phyloP scores from a whole-genome alignment of 2,329 filamentous ascomycete genomes.

The Magnaporthales sp. region DNA sequence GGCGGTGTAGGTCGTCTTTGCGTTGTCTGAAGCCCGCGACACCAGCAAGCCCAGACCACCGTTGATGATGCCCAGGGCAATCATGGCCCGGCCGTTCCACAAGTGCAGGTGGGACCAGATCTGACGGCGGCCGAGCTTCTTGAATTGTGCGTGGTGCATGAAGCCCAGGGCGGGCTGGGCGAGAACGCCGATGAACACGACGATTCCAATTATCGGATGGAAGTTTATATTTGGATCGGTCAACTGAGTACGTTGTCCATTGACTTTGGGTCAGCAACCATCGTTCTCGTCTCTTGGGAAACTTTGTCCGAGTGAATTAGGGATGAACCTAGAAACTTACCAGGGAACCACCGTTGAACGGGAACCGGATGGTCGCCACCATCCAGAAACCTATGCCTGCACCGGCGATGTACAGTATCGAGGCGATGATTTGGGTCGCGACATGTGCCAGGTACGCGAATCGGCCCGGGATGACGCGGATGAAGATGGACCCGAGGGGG shows the following conservation, averaged over 20 bases:
- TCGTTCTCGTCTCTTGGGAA: background rate
- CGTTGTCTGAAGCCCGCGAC: slow-evolving; percentile 17
- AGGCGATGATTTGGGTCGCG: slow-evolving; percentile 26
- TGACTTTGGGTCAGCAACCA: background rate
- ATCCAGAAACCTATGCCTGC: slow-evolving; percentile 34
- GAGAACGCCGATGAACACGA: slow-evolving; percentile 28
- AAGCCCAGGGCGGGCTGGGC: slow-evolving; percentile 32
- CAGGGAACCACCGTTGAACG: slow-evolving; percentile 19
- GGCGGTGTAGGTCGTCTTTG: slow-evolving; percentile 27
- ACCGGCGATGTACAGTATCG: slow-evolving; percentile 26
- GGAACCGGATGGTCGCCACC: slow-evolving; percentile 21
- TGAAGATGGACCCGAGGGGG: slow-evolving; percentile 32
- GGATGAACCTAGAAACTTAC: slow-evolving; percentile 17
- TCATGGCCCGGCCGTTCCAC: slow-evolving; percentile 28
- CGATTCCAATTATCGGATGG: slow-evolving; percentile 38
- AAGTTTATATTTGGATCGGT: slow-evolving; percentile 22
- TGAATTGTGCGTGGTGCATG: slow-evolving; percentile 32
- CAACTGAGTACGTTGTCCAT: slow-evolving; percentile 16
- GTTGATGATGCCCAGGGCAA: slow-evolving; percentile 34
- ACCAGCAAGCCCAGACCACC: slow-evolving; percentile 34
- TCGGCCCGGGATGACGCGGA: slow-evolving; percentile 28
- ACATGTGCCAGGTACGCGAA: slow-evolving; percentile 30
- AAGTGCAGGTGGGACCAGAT: slow-evolving; percentile 33
- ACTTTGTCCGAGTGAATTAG: background rate
- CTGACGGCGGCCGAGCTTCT: slow-evolving; percentile 25